Base-by-base conservation (phyloP, 257 asterid genomes). In the Nicotiana attenuata region DNA sequence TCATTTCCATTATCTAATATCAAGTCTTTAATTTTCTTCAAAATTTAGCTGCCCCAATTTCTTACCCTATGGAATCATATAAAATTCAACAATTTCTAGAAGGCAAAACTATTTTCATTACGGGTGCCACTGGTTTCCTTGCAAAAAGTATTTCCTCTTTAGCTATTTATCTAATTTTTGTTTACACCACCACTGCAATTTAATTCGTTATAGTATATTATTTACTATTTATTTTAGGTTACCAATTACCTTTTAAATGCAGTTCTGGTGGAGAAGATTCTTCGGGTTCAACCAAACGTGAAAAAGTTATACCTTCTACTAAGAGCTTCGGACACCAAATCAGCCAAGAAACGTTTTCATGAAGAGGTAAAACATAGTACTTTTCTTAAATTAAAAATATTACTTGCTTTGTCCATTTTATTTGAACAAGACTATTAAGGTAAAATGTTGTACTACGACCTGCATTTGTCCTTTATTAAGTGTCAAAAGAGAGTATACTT, bases 81-180 rank as follows among this genome's bases (percentile, higher is more conserved):
- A 38, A 78, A 7, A 84, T 83, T 80, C 5, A 82, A 68, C 84
- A 83, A 15, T 80, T 83, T 78, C 83, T 90, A 59, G 87, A 89
- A 78, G 91, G 87, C 66, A 90, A 87, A 85, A 85, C 92, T 29
- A 89, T 91, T 83, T 85, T 91, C 65, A 87, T 91, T 78, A 91
- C 93, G 2, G 95, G 93, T 41, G 87, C 91, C 56, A 88, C 92
- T 68, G 95, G 95, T 22, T 91, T 90, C 75, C 87, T 90, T 2
- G 95, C 92, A 29, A 91, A 91, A 82, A 56, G 93, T 88, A 33
- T 35, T 14, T n/a, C 56, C 63, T 14, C 20, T 77, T 26, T 11
- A 63, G 53, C 29, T 64, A 35, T 11, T 0, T 15, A 11, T 14
- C 8, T 56, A 41, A 2, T 41, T 41, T 1, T 8, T 38, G 6